Evolutionary conservation across 2,329 filamentous ascomycete species (phyloP).

Genomic region (Pezicula carpinea): DNA sequence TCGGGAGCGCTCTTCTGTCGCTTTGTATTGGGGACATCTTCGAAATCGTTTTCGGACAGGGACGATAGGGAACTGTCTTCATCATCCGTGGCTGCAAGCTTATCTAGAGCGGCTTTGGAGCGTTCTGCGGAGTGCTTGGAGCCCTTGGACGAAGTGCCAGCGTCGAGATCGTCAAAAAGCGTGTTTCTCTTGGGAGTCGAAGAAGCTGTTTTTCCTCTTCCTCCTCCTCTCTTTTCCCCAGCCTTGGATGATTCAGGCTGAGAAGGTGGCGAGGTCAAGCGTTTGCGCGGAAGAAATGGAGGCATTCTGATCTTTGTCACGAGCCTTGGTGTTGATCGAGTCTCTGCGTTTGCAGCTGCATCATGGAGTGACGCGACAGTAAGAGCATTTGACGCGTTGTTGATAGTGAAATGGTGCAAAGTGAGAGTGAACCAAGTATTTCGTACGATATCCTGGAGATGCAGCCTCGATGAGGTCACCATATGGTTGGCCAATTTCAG

Average conservation of each 20-base stretch:
- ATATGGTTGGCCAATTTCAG: slow-evolving; percentile 9
- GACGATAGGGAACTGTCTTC: slow-evolving; percentile 30
- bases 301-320: slow-evolving; percentile 47
- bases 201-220: slow-evolving; percentile 16
- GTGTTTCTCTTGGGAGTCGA: slow-evolving; percentile 46
- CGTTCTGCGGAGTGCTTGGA: slow-evolving; percentile 35
- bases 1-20: slow-evolving; percentile 38
- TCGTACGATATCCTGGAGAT: too few species aligned
- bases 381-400: slow-evolving; percentile 1
- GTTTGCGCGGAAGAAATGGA: slow-evolving; percentile 63
- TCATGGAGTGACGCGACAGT: neutral
- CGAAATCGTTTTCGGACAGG: slow-evolving; percentile 48
- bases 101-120: slow-evolving; percentile 37
- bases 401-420: neutral
- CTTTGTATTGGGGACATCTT: slow-evolving; percentile 41
- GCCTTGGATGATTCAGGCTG: slow-evolving; percentile 20
- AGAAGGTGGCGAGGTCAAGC: slow-evolving; percentile 46
- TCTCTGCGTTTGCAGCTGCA: neutral
- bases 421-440: too few species aligned
- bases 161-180: slow-evolving; percentile 58
- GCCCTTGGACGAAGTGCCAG: slow-evolving; percentile 21
- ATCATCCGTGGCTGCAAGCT: slow-evolving; percentile 40
- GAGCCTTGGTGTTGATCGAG: neutral
- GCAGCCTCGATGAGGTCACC: slow-evolving; percentile 10
- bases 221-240: slow-evolving; percentile 10